These are phyloP conservation scores for Claviceps arundinis DNA, from an alignment of 2,329 filamentous ascomycete genomes.

Conservation along the genomic window DNA sequence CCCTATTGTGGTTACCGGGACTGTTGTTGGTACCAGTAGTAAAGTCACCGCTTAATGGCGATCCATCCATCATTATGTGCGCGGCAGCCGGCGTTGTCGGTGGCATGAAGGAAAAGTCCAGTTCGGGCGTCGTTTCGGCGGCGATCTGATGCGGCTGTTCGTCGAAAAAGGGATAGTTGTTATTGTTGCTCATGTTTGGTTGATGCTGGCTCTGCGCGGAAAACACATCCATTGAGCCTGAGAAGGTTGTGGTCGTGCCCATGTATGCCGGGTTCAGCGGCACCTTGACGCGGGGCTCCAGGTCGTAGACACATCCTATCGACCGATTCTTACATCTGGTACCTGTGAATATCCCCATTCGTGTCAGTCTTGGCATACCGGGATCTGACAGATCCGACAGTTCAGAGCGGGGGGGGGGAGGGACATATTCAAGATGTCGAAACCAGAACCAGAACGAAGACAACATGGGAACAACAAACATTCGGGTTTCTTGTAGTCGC, in stretches of 20 bases:
- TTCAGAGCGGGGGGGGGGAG: background rate
- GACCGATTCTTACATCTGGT: conserved; percentile 6
- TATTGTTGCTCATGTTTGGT: background rate
- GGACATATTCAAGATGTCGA: background rate
- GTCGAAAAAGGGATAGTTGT: background rate
- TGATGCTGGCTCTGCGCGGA: conserved; percentile 1
- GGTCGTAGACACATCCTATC: conserved; percentile 5
- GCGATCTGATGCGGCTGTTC: background rate
- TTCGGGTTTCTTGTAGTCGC: conserved; percentile 6
- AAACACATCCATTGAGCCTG: conserved; percentile 5
- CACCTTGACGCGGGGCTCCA: conserved; percentile 7
- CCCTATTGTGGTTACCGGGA: background rate
- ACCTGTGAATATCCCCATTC: background rate
- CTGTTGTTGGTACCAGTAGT: too few relatives aligned
- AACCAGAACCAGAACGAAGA: background rate
- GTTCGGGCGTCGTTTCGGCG: background rate
- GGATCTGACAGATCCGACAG: background rate
- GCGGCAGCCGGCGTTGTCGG: background rate
- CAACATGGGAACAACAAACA: background rate
- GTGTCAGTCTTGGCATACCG: background rate
- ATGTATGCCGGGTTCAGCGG: conserved; percentile 7
- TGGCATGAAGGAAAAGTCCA: conserved; percentile 3
- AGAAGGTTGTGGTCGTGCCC: conserved; percentile 3
- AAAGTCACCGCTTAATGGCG: background rate
- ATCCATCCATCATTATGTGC: background rate